Base-by-base conservation (phyloP, 768 basidiomycete genomes). In the Lentinula detonsa region DNA sequence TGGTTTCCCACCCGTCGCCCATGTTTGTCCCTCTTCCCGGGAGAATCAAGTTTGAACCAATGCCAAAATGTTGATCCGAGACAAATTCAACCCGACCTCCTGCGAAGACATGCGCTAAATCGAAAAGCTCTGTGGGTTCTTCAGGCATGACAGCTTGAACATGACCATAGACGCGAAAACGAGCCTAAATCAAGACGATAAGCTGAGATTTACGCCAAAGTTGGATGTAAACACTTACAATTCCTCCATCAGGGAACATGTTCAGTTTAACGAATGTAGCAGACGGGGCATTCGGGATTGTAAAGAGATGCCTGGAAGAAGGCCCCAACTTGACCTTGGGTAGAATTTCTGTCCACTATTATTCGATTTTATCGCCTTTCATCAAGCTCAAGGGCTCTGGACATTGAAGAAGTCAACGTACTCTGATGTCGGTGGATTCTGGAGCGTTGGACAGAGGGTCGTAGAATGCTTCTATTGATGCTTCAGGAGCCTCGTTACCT, bases 1-100 rank as follows among this genome's bases (percentile, higher is more conserved):
- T 93, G 3, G 96, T 98, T 75, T 99, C 97, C 97, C 97, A 99
- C 4, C 97, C 97, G 69, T 97, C 95, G 4, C 95, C 87, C 94
- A 99, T 99, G 67, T 96, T 89, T 69, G 86, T 87, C 31, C 92
- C 96, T 72, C 95, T 76, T 33, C 96, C 96, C 1, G 96, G 95
- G 42, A 97, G 77, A 51, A 98, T 85, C 62, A 99, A 76, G 72
- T 99, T 98, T 3, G 87, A 83, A 3, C 95, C 96, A 9, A 90
- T 83, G 21, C 95, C 95, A 66, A 91, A 99, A 75, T 99, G 96
- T 69, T 98, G 94, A 74, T 99, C 93, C 46, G 93, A 96, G 21
- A 86, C 88, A 57, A 80, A 84, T 40, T 93, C 85, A 56, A 95
- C 90, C 1, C 85, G 82, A 23, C 92, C 97, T 10, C 95, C 95